phyloP scores from a whole-genome alignment of 2,329 filamentous ascomycete genomes.

The Sporothrix curviconia region DNA sequence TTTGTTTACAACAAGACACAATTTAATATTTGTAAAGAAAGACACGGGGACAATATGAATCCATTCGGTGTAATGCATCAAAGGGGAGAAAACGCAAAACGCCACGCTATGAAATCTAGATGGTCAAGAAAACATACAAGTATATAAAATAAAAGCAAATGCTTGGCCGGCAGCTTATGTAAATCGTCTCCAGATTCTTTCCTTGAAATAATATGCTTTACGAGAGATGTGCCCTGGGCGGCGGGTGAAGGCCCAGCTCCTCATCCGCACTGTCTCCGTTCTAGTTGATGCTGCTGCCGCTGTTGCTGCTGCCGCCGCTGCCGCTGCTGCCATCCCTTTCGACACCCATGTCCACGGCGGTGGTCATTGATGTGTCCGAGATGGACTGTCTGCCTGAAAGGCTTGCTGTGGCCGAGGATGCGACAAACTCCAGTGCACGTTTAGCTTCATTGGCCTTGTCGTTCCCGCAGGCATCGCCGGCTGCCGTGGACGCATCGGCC shows the following conservation, averaged over 20 bases:
- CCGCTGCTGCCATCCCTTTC: background rate
- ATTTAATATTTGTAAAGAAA: background rate
- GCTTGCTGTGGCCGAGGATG: background rate
- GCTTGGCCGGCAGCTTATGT: background rate
- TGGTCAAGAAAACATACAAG: background rate
- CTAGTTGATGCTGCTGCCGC: background rate
- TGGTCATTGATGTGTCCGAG: background rate
- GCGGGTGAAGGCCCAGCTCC: constrained; percentile 5
- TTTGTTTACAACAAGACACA: background rate
- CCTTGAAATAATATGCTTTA: too few species aligned
- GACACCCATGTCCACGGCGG: background rate
- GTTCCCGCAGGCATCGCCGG: background rate
- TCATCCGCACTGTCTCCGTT: background rate
- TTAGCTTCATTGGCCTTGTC: background rate
- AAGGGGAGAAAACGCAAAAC: background rate
- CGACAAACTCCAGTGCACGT: background rate
- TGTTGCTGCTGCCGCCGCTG: background rate
- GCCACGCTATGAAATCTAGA: background rate
- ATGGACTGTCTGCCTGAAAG: background rate
- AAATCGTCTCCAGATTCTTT: too few species aligned
- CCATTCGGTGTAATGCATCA: too few species aligned
- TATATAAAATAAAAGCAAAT: background rate
- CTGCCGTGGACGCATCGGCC: background rate
- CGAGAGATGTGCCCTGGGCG: background rate
- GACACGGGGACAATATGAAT: background rate